These are phyloP conservation scores for Sisymbrium altissimum DNA, from an alignment of 345 rosid species.

Conservation along the genomic window DNA sequence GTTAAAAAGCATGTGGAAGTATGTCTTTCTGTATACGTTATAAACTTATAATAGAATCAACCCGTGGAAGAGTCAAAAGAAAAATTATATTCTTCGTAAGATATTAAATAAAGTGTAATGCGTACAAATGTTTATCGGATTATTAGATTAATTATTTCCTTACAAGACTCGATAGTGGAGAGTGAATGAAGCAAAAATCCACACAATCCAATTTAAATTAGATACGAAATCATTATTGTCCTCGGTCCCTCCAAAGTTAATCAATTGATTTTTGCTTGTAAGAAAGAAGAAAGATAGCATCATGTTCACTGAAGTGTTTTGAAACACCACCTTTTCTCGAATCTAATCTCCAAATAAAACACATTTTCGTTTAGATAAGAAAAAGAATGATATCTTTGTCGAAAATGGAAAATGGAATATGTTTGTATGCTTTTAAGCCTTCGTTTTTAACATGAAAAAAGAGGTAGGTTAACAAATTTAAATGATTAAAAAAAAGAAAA, in stretches of 20 bases:
- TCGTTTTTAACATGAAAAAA: conserved; percentile 2
- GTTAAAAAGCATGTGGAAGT: background rate
- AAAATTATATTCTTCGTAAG: background rate
- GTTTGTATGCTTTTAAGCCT: conserved; percentile 4
- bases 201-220: background rate
- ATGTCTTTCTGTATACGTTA: background rate
- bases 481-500: no score
- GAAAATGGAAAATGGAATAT: conserved; percentile 23
- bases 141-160: background rate
- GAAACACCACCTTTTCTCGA: background rate
- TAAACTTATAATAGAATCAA: background rate
- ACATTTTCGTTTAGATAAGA: background rate
- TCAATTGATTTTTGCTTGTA: background rate
- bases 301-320: conserved; percentile 12
- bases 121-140: conserved; percentile 3
- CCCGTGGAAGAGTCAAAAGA: conserved; percentile 1
- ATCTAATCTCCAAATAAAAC: background rate
- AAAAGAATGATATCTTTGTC: conserved; percentile 28
- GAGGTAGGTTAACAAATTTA: background rate
- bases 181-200: background rate
- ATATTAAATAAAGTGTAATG: background rate
- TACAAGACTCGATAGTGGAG: background rate
- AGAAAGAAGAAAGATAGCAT: conserved; percentile 1
- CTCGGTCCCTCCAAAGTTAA: background rate
- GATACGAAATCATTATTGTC: background rate